Evolutionary conservation across 331 rosid species (phyloP).

Genomic region (Stylosanthes scabra): DNA sequence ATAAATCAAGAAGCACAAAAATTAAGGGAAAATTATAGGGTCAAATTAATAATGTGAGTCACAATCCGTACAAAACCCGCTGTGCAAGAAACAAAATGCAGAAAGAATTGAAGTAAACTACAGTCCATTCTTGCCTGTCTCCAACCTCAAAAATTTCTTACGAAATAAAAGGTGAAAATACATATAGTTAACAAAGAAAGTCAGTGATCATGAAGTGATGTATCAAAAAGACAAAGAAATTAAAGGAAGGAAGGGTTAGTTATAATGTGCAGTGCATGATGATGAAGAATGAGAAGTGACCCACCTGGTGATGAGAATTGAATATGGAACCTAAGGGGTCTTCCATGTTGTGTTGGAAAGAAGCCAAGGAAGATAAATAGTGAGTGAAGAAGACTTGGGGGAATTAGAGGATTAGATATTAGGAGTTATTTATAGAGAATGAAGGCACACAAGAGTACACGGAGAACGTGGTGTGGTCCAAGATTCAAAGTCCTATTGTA

Average conservation of each 20-base stretch:
- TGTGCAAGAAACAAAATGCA: too few species aligned
- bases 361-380: neutral
- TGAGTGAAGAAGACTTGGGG: slow-evolving; percentile 37
- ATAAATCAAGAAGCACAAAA: too few species aligned
- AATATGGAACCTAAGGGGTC: slow-evolving; percentile 52
- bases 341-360: slow-evolving; percentile 52
- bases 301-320: slow-evolving; percentile 57
- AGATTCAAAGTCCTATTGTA: slow-evolving; percentile 38
- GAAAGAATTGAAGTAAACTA: too few species aligned
- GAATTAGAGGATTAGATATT: slow-evolving; percentile 19
- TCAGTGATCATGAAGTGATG: too few species aligned
- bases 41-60: too few species aligned
- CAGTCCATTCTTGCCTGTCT: too few species aligned
- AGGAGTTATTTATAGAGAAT: slow-evolving; percentile 55
- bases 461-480: slow-evolving; percentile 33
- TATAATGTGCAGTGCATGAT: neutral
- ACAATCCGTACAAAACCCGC: too few species aligned
- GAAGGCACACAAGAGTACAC: neutral
- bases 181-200: too few species aligned
- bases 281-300: slow-evolving; percentile 39
- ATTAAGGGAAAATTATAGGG: too few species aligned
- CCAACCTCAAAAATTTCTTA: too few species aligned
- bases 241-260: neutral
- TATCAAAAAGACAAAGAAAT: neutral
- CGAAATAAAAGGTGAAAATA: too few species aligned